Evolutionary conservation across 1,284 basidiomycete genomes (phyloP), one percentile per base, ranked within the genome.

Genomic region (Tilletiopsis washingtonensis): DNA sequence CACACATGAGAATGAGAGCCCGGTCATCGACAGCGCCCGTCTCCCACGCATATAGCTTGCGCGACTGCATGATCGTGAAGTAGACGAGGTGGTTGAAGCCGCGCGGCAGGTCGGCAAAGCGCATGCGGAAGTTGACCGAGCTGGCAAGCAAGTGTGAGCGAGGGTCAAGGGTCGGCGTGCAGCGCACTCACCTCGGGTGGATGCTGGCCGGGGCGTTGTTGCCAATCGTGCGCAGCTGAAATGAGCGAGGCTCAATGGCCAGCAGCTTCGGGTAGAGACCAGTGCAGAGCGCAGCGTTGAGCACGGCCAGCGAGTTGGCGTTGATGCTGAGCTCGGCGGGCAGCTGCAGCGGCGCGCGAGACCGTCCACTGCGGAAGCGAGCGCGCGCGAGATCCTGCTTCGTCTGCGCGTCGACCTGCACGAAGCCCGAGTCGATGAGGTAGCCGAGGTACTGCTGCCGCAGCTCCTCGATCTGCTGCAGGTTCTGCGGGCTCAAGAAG

Each of bases 381-480:
- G 58, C 64, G 15, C 63, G 46, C n/a, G 59, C 46, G 23, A 97
- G 78, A 45, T 88, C 86, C 38, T 79, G 80, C 26, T 85, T 76
- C 62, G 88, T 81, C 2, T 77, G 76, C 21, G 77, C 76, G 44
- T 86, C 83, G 9, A 84, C 84, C 39, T 78, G 77, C 45, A 97
- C 84, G 71, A 97, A 91, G 0, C 81, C 81, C 2, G 90, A 86
- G 71, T 97, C 93, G 17, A 94, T 80, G 29, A 97, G 77, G 58
- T 80, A 79, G 7, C 75, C 74, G 59, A 97, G 78, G 62, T 94
- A 86, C 73, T 97, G 93, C 67, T 94, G 90, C 5, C 93, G 83
- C 25, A 98, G 79, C 69, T 98, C 94, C 72, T 98, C 94, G 43
- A 98, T 94, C 73, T 96, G 90, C 73, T 90, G 84, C 50, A 99